These are phyloP conservation scores for Melanogaster broomeanus DNA, from an alignment of 768 basidiomycete species.

Conservation along the genomic window DNA sequence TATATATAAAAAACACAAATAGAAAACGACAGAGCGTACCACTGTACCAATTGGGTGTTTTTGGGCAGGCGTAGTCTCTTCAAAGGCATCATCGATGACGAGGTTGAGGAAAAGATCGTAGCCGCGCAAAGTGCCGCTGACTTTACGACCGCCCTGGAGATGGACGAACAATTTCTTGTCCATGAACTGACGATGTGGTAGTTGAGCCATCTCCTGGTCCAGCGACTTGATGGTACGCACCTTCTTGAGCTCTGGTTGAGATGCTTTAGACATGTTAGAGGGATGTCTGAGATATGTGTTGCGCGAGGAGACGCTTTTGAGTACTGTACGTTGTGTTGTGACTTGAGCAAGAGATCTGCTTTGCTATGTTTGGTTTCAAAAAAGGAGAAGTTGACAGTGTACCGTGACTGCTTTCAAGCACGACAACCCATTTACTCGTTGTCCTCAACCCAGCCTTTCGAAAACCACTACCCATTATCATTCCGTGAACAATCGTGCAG, in stretches of 20 bases:
- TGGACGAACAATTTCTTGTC: slow-evolving; percentile 96
- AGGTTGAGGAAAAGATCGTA: slow-evolving; percentile 99
- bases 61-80: slow-evolving; percentile 88
- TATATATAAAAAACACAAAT: not conserved
- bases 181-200: slow-evolving; percentile 73
- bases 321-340: too few relatives aligned
- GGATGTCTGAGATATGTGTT: not conserved
- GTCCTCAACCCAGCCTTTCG: not conserved
- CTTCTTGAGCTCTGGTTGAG: slow-evolving; percentile 98
- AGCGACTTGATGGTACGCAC: slow-evolving; percentile 40
- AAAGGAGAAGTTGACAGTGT: not conserved
- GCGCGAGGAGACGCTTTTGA: not conserved
- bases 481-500: not conserved
- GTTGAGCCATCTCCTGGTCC: not conserved
- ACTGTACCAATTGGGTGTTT: slow-evolving; percentile 91
- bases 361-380: slow-evolving; percentile 32
- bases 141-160: slow-evolving; percentile 92
- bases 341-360: slow-evolving; percentile 27
- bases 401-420: too few relatives aligned
- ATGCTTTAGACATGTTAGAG: slow-evolving; percentile 82
- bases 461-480: not conserved
- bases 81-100: slow-evolving; percentile 93
- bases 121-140: slow-evolving; percentile 91
- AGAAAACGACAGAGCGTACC: slow-evolving; percentile 50
- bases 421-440: not conserved